A percentile compares a stretch with the other conserved stretches of the same genome.
Conservation (phyloP, 2,329 filamentous ascomycete species). For the Pezicula neosporulosa region DNA sequence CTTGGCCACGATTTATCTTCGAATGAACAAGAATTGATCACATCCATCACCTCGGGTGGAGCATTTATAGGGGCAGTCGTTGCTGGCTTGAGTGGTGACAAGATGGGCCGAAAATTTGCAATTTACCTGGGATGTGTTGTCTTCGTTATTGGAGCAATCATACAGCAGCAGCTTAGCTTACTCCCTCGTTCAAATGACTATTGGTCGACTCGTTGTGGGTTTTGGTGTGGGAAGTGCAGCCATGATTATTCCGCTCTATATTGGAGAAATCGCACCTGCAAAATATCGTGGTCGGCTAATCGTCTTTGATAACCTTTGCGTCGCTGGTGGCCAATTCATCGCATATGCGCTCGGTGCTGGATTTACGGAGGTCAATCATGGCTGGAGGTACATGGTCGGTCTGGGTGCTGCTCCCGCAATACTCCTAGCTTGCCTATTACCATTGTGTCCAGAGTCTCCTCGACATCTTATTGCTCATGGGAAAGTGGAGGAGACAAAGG, state of each 20-base stretch:
- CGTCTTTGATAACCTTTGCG: constrained; percentile 43
- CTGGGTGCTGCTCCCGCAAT: constrained; percentile 43
- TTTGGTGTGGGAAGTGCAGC: constrained; percentile 45
- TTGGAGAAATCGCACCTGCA: constrained; percentile 46
- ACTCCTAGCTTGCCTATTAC: constrained; percentile 38
- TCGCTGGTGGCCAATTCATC: constrained; percentile 39
- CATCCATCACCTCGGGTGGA: constrained; percentile 46
- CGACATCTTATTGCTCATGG: constrained; percentile 39
- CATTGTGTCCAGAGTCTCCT: constrained; percentile 45
- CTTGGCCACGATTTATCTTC: constrained; percentile 35
- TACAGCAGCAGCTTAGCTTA: constrained; percentile 34
- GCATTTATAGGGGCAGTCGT: constrained; percentile 40
- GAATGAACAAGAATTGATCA: constrained; percentile 47
- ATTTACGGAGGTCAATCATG: constrained; percentile 36
- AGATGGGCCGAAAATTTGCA: constrained; percentile 34
- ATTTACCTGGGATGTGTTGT: constrained; percentile 38
- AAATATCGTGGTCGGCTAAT: constrained; percentile 46
- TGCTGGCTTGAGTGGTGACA: constrained; percentile 33
- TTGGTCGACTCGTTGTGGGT: constrained; percentile 43
- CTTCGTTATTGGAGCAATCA: constrained; percentile 34
- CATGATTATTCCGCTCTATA: constrained; percentile 44
- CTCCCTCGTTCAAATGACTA: constrained; percentile 37
- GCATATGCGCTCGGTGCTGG: constrained; percentile 38
- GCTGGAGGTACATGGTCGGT: constrained; percentile 49
- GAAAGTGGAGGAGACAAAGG: constrained; percentile 1